Percentiles rank a stretch among this genome's conserved stretches.
Conservation (phyloP, 768 basidiomycete species). For the Suillus spraguei region DNA sequence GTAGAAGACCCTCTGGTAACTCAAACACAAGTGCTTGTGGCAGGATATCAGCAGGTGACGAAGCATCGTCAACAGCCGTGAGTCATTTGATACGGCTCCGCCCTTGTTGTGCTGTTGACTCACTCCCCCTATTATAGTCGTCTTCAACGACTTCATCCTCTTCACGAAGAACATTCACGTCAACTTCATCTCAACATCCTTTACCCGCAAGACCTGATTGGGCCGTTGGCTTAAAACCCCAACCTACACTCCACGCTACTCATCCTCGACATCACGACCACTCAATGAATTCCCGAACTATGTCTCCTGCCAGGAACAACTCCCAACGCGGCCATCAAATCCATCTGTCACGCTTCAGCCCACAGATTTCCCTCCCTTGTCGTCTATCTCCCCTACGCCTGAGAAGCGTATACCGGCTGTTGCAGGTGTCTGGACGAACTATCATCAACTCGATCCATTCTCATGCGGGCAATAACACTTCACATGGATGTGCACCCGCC, state of each 20-base stretch:
- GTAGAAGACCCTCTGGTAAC: conserved; percentile 53
- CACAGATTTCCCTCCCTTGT: conserved; percentile 74
- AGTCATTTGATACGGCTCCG: conserved; percentile 36
- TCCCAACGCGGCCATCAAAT: conserved; percentile 39
- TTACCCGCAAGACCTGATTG: conserved; percentile 85
- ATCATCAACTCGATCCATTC: conserved; percentile 51
- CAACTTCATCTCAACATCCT: conserved; percentile 74
- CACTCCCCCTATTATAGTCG: conserved; percentile 46
- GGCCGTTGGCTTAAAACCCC: conserved; percentile 83
- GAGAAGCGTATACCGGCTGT: conserved; percentile 59
- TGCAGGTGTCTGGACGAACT: conserved; percentile 74
- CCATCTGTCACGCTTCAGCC: conserved; percentile 49
- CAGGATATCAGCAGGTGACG: conserved; percentile 69
- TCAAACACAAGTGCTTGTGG: conserved; percentile 55
- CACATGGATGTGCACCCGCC: conserved; percentile 37
- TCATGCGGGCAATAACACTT: conserved; percentile 41
- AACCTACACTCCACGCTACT: conserved; percentile 62
- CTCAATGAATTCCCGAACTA: conserved; percentile 37
- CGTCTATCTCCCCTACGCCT: conserved; percentile 40
- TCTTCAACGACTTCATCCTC: conserved; percentile 81
- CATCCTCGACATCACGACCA: conserved; percentile 57
- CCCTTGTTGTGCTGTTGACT: conserved; percentile 9
- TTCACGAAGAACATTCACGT: conserved; percentile 76
- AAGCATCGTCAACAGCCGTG: conserved; percentile 76
- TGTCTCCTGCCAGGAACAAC: conserved; percentile 40